Conservation (phyloP, 2,329 filamentous ascomycete species). For the Sarocladiaceae sp. region DNA sequence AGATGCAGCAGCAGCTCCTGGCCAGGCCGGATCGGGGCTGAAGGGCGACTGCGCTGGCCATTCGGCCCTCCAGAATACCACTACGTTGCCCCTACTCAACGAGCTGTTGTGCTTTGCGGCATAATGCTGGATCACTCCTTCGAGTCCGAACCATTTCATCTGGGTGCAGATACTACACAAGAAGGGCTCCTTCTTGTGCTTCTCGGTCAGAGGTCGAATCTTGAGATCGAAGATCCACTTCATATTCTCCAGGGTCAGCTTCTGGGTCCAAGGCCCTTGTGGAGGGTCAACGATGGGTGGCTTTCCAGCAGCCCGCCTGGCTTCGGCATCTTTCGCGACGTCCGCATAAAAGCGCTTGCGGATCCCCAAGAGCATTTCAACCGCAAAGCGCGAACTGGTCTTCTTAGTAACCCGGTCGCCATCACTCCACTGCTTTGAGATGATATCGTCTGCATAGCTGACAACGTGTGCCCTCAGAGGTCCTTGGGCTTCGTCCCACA, state of each 20-base stretch:
- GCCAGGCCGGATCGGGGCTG: constrained; percentile 50
- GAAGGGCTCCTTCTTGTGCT: constrained; percentile 67
- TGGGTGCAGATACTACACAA: constrained; percentile 68
- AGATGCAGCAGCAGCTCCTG: constrained; percentile 12
- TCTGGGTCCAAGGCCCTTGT: constrained; percentile 52
- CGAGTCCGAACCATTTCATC: constrained; percentile 68
- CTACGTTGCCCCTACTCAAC: constrained; percentile 66
- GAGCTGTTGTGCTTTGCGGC: constrained; percentile 73
- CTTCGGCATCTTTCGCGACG: constrained; percentile 48
- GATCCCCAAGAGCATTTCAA: constrained; percentile 64
- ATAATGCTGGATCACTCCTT: constrained; percentile 77
- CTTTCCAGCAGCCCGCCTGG: constrained; percentile 40
- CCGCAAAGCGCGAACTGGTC: constrained; percentile 64
- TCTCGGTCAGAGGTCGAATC: constrained; percentile 65
- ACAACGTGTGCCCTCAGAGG: constrained; percentile 63
- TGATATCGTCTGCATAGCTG: constrained; percentile 65
- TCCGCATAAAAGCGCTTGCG: constrained; percentile 63
- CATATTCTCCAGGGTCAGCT: constrained; percentile 77
- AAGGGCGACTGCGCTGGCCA: constrained; percentile 78
- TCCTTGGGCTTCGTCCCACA: constrained; percentile 68
- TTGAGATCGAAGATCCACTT: constrained; percentile 80
- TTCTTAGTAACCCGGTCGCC: constrained; percentile 61
- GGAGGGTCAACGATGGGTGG: constrained; percentile 42
- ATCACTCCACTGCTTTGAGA: constrained; percentile 59
- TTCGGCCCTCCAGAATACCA: constrained; percentile 76